Evolutionary conservation across 2,329 filamentous ascomycete species (phyloP).

Genomic region (Trichoderma sp.): DNA sequence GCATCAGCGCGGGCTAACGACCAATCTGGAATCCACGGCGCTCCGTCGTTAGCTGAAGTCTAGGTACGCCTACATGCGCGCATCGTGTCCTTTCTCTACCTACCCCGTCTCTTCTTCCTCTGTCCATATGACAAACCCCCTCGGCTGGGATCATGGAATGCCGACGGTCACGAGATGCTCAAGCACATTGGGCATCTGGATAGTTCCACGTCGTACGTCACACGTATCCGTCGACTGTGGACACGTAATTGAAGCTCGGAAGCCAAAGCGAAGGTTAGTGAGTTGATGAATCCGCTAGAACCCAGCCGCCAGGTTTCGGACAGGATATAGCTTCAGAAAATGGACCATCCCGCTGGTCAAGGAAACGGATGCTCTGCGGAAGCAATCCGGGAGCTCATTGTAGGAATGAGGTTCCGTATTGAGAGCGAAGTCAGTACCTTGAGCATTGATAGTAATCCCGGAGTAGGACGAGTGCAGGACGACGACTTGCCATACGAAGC

Average conservation of each 20-base stretch:
- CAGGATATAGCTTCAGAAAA: background rate
- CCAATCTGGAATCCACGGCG: background rate
- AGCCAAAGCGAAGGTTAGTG: background rate
- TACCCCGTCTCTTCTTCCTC: background rate
- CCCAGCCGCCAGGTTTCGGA: background rate
- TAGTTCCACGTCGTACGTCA: background rate
- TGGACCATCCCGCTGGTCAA: background rate
- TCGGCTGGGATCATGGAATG: too few species aligned
- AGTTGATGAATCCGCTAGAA: background rate
- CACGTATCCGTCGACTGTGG: background rate
- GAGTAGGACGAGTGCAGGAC: background rate
- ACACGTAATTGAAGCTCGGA: background rate
- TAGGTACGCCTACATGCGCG: too few species aligned
- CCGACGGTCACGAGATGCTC: too few species aligned
- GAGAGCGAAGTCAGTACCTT: background rate
- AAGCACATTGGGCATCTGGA: background rate
- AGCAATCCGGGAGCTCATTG: too few species aligned
- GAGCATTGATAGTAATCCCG: background rate
- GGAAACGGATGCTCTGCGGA: too few species aligned
- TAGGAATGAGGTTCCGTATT: background rate
- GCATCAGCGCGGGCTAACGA: constrained; percentile 3
- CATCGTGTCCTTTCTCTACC: too few species aligned
- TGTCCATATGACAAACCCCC: too few species aligned
- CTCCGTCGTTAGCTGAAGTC: constrained; percentile 6
- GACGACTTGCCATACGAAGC: background rate